phyloP scores from a whole-genome alignment of 1,139 yeast genomes.

The Hansenula lynferdii region DNA sequence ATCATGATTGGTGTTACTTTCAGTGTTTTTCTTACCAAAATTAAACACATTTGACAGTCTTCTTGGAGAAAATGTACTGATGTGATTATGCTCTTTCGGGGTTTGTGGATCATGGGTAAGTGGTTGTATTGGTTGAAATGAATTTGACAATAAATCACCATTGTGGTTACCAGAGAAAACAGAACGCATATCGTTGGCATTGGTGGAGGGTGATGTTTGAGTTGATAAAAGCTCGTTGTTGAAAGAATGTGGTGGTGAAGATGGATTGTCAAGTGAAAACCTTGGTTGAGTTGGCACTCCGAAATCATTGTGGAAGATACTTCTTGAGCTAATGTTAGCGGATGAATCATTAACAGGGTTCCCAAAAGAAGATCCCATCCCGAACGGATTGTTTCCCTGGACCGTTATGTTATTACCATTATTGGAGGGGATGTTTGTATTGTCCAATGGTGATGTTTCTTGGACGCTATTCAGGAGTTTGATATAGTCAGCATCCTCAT shows the following conservation, averaged over 20 bases:
- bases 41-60: slow-evolving; percentile 22
- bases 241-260: slow-evolving; percentile 20
- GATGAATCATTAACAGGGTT: slow-evolving; percentile 7
- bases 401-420: background rate
- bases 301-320: slow-evolving; percentile 16
- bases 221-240: slow-evolving; percentile 17
- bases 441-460: slow-evolving; percentile 2
- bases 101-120: background rate
- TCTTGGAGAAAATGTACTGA: slow-evolving; percentile 22
- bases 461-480: background rate
- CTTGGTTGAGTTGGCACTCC: slow-evolving; percentile 11
- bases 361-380: slow-evolving; percentile 1
- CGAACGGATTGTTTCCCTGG: background rate
- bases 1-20: background rate
- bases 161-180: background rate
- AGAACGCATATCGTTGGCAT: slow-evolving; percentile 13
- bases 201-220: slow-evolving; percentile 18
- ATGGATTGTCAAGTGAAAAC: slow-evolving; percentile 12
- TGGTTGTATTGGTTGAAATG: background rate
- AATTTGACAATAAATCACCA: background rate
- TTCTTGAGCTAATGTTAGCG: slow-evolving; percentile 10
- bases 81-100: background rate
- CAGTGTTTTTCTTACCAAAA: slow-evolving; percentile 16
- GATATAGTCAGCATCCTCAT: slow-evolving; percentile 17
- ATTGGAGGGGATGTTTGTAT: background rate